Base-by-base conservation (phyloP, 192 early-diverging fungal genomes). In the Coemansia sp. region DNA sequence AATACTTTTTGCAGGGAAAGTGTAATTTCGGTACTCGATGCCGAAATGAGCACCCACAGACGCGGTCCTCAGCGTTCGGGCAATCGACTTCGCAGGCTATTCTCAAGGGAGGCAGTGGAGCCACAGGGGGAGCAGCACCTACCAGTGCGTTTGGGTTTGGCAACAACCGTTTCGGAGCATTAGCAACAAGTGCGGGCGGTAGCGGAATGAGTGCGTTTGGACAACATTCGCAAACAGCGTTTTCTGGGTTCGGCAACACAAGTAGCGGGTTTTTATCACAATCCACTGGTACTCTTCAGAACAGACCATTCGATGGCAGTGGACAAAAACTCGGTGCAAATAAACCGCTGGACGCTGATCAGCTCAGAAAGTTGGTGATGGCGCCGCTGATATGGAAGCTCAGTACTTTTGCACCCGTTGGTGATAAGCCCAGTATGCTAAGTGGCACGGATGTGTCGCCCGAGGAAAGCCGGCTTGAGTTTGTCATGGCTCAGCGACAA, bases 401-500 rank as follows among this genome's bases (percentile, higher is more conserved):
- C 3, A 85, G 82, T 51, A 72, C 74, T 18, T 91, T 83, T 81
- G 89, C 70, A 8, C 88, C 89, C 26, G 74, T 78, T 2, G 83
- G 80, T 31, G 81, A 81, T 23, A 86, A 85, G 63, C 86, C 87
- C 26, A 89, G 83, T 53, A 29, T 89, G 33, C 63, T 91, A 30
- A 64, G 63, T 0, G 88, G 86, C 15, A 86, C 84, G 13, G 89
- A 91, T 59, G 63, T 84, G 59, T 85, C 84, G 51, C 85, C 82
- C 15, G 89, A 91, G 68, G 89, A 91, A 52, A 75, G 84, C 59
- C 77, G 87, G 9, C 46, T 87, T 8, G 75, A 82, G 31, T 88
- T 81, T 49, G 81, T 79, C 37, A 33, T 66, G 57, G 71, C 65
- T 4, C 39, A 56, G 16, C 40, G 31, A 6, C 37, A 64, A 33